Conservation (phyloP, 164 flowering plant species). For the Cinnamomum chago region DNA sequence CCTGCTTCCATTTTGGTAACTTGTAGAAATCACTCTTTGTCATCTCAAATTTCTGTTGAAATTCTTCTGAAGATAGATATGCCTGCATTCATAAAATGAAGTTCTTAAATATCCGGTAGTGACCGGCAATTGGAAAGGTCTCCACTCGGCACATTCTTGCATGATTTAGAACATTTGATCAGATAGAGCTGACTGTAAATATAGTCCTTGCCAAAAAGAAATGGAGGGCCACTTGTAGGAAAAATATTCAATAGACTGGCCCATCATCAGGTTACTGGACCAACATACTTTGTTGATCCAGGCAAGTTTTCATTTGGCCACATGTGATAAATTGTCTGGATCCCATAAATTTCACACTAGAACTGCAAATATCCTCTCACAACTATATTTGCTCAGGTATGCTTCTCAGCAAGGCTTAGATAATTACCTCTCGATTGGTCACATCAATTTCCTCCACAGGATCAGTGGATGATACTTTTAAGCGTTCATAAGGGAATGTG, state of each 20-base stretch:
- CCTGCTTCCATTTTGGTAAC: constrained; percentile 96
- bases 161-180: no score
- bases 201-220: no score
- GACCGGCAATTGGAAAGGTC: no score
- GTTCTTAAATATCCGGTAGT: no score
- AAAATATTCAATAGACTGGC: no score
- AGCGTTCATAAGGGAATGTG: constrained; percentile 73
- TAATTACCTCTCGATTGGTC: constrained; percentile 84
- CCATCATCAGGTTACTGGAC: no score
- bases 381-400: no score
- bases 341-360: not conserved
- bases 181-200: not conserved
- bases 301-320: no score
- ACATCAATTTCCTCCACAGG: constrained; percentile 83
- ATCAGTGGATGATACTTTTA: constrained; percentile 53
- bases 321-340: no score
- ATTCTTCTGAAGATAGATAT: constrained; percentile 78
- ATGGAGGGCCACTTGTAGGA: no score
- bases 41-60: constrained; percentile 86
- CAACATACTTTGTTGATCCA: no score
- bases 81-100: constrained; percentile 41
- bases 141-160: no score
- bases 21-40: constrained; percentile 76
- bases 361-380: not conserved
- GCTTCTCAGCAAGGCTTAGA: not conserved